Evolutionary conservation across 495 filamentous ascomycete species (phyloP).

Genomic region (Podospora conica): DNA sequence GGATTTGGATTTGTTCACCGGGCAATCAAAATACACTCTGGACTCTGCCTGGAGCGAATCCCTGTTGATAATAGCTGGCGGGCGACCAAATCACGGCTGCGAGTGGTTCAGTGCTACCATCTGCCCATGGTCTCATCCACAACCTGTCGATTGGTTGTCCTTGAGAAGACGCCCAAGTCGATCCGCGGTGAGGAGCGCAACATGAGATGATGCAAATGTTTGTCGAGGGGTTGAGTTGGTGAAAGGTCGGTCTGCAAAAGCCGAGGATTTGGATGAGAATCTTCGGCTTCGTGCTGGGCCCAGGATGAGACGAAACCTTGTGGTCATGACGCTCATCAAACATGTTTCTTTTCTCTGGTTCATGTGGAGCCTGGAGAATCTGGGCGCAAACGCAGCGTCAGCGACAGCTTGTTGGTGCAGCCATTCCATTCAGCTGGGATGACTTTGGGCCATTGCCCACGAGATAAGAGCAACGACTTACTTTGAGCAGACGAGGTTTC

Average conservation of each 20-base stretch:
- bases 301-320: neutral
- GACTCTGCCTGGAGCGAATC: neutral
- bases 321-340: neutral
- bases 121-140: neutral
- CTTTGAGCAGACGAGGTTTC: neutral
- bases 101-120: neutral
- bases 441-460: neutral
- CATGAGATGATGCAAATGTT: neutral
- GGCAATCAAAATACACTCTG: constrained; percentile 12
- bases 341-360: neutral
- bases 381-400: neutral
- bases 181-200: neutral
- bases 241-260: neutral
- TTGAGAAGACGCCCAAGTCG: neutral
- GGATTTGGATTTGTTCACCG: constrained; percentile 5
- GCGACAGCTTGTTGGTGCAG: neutral
- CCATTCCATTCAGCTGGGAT: too few relatives aligned
- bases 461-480: neutral
- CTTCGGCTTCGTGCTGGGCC: neutral
- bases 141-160: neutral
- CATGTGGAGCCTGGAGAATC: neutral
- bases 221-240: neutral
- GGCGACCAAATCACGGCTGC: neutral
- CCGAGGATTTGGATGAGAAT: neutral
- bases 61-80: neutral